phyloP scores from a whole-genome alignment of 345 rosid genomes.

The Corymbia maculata region DNA sequence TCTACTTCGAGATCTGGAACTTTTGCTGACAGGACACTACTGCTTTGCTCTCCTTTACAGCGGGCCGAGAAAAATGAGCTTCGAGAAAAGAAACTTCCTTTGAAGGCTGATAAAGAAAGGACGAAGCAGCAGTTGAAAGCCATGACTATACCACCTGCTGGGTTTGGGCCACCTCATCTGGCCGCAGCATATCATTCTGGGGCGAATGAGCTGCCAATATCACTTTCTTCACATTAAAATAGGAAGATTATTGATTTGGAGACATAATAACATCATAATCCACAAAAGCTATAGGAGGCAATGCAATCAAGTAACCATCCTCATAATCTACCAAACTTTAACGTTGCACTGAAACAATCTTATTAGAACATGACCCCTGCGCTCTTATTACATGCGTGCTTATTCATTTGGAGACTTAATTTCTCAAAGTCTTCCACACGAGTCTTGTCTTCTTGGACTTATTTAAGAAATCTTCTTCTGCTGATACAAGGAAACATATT shows the following conservation, averaged over 20 bases:
- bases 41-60: not conserved
- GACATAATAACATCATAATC: not conserved
- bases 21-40: no score
- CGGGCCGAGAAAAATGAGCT: conserved; percentile 84
- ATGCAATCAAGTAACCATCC: not conserved
- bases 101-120: conserved; percentile 73
- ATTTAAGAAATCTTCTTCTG: not conserved
- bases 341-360: not conserved
- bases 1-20: not conserved
- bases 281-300: not conserved
- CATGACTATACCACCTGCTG: conserved; percentile 39
- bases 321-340: not conserved
- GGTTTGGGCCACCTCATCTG: conserved; percentile 44
- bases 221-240: no score
- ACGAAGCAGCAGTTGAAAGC: conserved; percentile 64
- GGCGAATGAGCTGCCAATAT: conserved; percentile 51
- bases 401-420: no score
- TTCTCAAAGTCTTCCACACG: no score
- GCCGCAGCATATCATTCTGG: conserved; percentile 40
- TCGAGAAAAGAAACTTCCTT: conserved; percentile 63
- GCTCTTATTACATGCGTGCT: no score
- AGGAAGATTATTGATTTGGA: no score
- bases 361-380: not conserved
- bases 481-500: not conserved
- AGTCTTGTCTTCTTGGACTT: no score